phyloP scores from a whole-genome alignment of 768 basidiomycete genomes.

The Kwoniella sp. region DNA sequence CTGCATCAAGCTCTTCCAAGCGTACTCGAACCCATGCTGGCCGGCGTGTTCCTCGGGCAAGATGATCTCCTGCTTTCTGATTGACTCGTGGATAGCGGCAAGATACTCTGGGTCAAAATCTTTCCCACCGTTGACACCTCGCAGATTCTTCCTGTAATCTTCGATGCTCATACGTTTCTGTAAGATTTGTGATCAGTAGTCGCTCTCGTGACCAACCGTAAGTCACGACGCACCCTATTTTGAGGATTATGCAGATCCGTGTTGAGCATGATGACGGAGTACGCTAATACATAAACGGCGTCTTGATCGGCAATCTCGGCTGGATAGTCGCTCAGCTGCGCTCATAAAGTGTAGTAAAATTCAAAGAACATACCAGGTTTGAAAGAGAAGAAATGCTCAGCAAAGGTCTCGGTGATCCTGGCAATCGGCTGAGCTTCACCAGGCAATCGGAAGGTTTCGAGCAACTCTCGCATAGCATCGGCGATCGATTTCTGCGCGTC shows the following conservation, averaged over 20 bases:
- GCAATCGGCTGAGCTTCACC: conserved; percentile 93
- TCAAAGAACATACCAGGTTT: conserved; percentile 65
- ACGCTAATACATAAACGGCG: conserved; percentile 89
- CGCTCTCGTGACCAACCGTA: neutral
- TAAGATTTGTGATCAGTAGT: conserved; percentile 16
- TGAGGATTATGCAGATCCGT: conserved; percentile 96
- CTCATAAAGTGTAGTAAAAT: neutral
- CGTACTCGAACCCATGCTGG: conserved; percentile 95
- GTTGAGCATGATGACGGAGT: conserved; percentile 96
- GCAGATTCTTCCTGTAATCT: conserved; percentile 86
- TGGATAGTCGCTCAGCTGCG: conserved; percentile 53
- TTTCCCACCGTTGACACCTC: conserved; percentile 83
- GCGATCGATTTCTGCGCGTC: conserved; percentile 79
- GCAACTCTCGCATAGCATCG: conserved; percentile 91
- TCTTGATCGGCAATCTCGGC: conserved; percentile 89
- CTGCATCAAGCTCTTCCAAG: conserved; percentile 92
- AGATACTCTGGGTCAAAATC: conserved; percentile 86
- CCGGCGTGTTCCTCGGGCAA: conserved; percentile 98
- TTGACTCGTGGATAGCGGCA: conserved; percentile 87
- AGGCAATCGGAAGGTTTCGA: conserved; percentile 90
- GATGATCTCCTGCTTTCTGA: conserved; percentile 89
- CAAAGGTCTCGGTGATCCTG: conserved; percentile 92
- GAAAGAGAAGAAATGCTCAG: conserved; percentile 83
- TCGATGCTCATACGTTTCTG: conserved; percentile 97
- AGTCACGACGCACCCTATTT: conserved; percentile 66